phyloP scores from a whole-genome alignment of 2,329 filamentous ascomycete species.

The Ambrosiella cleistominuta region DNA sequence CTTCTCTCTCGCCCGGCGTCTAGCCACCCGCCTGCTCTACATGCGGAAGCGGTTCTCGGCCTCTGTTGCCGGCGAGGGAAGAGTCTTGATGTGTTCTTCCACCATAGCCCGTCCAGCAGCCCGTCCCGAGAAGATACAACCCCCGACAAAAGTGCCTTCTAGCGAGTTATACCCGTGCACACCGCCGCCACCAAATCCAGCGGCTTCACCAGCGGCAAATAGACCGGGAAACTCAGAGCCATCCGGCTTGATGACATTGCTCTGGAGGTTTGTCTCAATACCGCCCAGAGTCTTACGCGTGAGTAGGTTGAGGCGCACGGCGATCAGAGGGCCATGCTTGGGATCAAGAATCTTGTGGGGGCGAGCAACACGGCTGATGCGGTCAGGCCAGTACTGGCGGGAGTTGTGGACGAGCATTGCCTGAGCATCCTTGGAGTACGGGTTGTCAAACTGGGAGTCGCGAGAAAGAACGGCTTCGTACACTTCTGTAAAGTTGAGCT shows the following conservation, averaged over 20 bases:
- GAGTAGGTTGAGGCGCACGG: slow-evolving; percentile 41
- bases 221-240: slow-evolving; percentile 31
- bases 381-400: slow-evolving; percentile 37
- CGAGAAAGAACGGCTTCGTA: slow-evolving; percentile 32
- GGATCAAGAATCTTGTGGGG: slow-evolving; percentile 37
- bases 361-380: slow-evolving; percentile 30
- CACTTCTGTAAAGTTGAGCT: slow-evolving; percentile 28
- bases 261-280: slow-evolving; percentile 39
- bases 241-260: slow-evolving; percentile 35
- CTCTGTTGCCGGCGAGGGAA: neutral
- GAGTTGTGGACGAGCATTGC: slow-evolving; percentile 43
- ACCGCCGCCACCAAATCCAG: slow-evolving; percentile 44
- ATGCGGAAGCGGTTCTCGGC: neutral
- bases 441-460: slow-evolving; percentile 38
- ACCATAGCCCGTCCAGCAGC: slow-evolving; percentile 38
- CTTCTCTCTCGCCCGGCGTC: neutral
- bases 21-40: neutral
- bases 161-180: slow-evolving; percentile 45
- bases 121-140: slow-evolving; percentile 44
- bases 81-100: slow-evolving; percentile 21
- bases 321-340: slow-evolving; percentile 39
- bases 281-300: slow-evolving; percentile 44
- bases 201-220: slow-evolving; percentile 42
- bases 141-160: slow-evolving; percentile 44
- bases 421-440: slow-evolving; percentile 42